A percentile compares a stretch with the other conserved stretches of the same genome.
Evolutionary conservation across 495 filamentous ascomycete species (phyloP).

Genomic region (Pyronema domesticum): DNA sequence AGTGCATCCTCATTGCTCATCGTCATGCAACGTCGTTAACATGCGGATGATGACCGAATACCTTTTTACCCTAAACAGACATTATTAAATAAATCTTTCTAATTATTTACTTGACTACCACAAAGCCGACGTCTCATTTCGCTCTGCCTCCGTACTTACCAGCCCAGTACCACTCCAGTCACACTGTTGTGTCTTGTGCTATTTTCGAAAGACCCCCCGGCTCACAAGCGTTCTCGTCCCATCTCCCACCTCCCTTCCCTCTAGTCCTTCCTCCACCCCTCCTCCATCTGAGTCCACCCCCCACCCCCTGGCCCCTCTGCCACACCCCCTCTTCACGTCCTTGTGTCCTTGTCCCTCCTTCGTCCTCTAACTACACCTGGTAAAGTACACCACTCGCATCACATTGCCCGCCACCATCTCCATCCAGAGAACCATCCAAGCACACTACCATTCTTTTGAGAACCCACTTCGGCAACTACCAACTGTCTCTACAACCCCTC

Average conservation of each 20-base stretch:
- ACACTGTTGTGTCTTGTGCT: background rate
- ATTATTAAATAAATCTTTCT: no score
- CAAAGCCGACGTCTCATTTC: background rate
- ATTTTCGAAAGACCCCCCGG: no score
- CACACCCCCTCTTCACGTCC: background rate
- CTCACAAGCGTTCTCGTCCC: slow-evolving; percentile 1
- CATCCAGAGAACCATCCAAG: background rate
- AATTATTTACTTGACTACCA: no score
- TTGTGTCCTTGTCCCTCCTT: no score
- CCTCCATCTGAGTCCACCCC: background rate
- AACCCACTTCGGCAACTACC: background rate
- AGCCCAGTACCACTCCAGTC: background rate
- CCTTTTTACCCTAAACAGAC: no score
- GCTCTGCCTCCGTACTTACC: background rate
- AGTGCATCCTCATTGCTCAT: no score
- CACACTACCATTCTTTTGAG: background rate
- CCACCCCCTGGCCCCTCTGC: background rate
- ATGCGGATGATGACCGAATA: no score
- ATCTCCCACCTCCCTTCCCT: background rate
- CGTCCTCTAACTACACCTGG: no score
- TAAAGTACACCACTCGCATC: background rate
- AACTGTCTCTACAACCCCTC: background rate
- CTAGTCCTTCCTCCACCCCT: background rate
- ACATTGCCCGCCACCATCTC: background rate
- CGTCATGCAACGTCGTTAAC: no score